Evolutionary conservation across 2,329 filamentous ascomycete species (phyloP), one percentile per base, ranked within the genome.

Genomic region (Lasiodiplodia sp.): DNA sequence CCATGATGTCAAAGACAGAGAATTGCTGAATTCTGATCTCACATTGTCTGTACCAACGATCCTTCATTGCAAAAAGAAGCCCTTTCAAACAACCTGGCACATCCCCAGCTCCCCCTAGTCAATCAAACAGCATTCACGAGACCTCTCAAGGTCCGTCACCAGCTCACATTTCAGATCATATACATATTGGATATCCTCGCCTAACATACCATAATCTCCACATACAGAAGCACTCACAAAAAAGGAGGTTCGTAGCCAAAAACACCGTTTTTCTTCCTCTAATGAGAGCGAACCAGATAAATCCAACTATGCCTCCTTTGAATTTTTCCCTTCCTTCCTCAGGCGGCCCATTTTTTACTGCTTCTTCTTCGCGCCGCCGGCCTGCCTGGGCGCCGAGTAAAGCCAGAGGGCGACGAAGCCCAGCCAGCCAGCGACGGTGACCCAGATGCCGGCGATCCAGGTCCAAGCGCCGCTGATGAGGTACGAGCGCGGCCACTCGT

Each of bases 401-500:
- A 99, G 84, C 96, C 96, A 99, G 44, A 98, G 76, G 16, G 89
- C 88, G 65, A 94, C 92, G 81, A 99, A 98, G 0, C 84, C 88
- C 71, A 98, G 72, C 87, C 94, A 99, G 8, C 94, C 96, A 12
- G 84, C 85, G 67, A 97, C 87, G 2, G 96, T 97, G 62, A 91
- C 90, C 78, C 88, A 92, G 70, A 98, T 92, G 69, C 96, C 95
- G 0, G 90, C 87, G 77, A 99, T 92, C 93, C 95, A 98, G 12
- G 95, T 93, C 92, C 93, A 98, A 3, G 94, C 95, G 52, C 91
- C 94, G 70, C 88, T 92, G 78, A 99, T 99, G 77, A 87, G 88
- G 84, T 89, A 98, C 80, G 92, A 96, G 75, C 96, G 88, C 38
- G 94, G 92, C 88, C 92, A 99, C 85, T 99, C 96, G 79, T 99